These are phyloP conservation scores for Suillus tomentosus DNA, from an alignment of 768 basidiomycete genomes.

Conservation along the genomic window DNA sequence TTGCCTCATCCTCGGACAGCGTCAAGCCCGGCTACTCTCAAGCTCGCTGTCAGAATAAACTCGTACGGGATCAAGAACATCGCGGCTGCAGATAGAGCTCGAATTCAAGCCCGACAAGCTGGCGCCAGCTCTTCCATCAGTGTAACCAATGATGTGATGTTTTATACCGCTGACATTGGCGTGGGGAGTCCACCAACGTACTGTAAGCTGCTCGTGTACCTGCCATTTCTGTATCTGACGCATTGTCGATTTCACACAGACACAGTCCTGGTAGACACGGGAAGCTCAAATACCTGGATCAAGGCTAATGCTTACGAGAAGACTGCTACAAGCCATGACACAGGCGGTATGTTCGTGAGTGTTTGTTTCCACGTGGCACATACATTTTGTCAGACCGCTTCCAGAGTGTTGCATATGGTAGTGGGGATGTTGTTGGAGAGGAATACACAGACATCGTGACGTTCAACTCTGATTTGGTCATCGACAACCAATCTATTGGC, in stretches of 20 bases:
- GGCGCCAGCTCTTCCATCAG: constrained; percentile 5
- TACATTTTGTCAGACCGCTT: neutral
- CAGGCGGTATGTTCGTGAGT: constrained; percentile 12
- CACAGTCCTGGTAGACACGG: constrained; percentile 20
- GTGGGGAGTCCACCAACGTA: constrained; percentile 17
- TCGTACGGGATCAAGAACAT: constrained; percentile 8
- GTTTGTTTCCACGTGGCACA: neutral
- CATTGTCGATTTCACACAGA: constrained; percentile 12
- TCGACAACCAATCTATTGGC: constrained; percentile 35
- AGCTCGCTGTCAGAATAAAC: constrained; percentile 9
- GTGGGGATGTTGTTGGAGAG: constrained; percentile 13
- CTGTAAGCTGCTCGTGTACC: constrained; percentile 6
- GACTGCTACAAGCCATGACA: constrained; percentile 6
- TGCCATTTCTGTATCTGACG: neutral
- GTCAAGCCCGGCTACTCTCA: constrained; percentile 2
- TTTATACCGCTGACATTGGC: constrained; percentile 17
- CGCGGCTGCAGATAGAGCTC: constrained; percentile 13
- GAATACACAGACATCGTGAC: constrained; percentile 23
- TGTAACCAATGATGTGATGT: constrained; percentile 20
- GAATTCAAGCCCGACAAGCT: neutral
- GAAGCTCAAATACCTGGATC: constrained; percentile 27
- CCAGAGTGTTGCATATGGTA: constrained; percentile 16
- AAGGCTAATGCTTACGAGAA: constrained; percentile 11
- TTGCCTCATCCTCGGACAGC: constrained; percentile 7
- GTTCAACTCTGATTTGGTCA: constrained; percentile 18